Conservation (phyloP, 495 filamentous ascomycete species). For the Aspergillus sclerotiicarbonarius region DNA sequence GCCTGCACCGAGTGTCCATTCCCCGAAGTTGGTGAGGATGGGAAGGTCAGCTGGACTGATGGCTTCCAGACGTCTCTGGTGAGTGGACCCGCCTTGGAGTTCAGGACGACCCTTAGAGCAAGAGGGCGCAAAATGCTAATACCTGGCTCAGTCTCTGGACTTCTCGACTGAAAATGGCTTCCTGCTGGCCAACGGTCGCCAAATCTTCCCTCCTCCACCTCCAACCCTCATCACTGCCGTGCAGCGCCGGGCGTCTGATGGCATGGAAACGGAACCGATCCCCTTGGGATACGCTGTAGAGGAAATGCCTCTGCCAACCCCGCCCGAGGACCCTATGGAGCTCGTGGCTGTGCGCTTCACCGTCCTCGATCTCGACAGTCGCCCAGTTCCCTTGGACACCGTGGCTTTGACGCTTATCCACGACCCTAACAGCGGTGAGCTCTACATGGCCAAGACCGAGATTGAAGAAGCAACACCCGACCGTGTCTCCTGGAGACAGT, state of each 20-base stretch:
- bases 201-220: constrained; percentile 48
- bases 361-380: constrained; percentile 47
- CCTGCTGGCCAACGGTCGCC: constrained; percentile 46
- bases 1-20: constrained; percentile 49
- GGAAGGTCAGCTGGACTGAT: constrained; percentile 35
- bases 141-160: constrained; percentile 31
- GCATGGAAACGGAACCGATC: constrained; percentile 34
- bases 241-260: constrained; percentile 35
- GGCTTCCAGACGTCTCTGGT: constrained; percentile 40
- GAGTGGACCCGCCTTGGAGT: constrained; percentile 22
- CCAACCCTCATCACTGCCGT: constrained; percentile 35
- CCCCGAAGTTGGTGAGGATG: constrained; percentile 32
- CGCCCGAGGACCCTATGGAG: constrained; percentile 31
- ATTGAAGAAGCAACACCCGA: constrained; percentile 38
- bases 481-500: constrained; percentile 39
- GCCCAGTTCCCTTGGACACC: constrained; percentile 50
- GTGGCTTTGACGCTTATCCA: constrained; percentile 44
- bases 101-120: neutral
- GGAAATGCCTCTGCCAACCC: constrained; percentile 33
- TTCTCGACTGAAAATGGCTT: constrained; percentile 42
- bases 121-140: constrained; percentile 11
- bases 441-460: constrained; percentile 37
- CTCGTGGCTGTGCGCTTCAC: constrained; percentile 44
- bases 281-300: constrained; percentile 45
- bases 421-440: constrained; percentile 27